A percentile compares a stretch with the other conserved stretches of the same genome.
phyloP scores from a whole-genome alignment of 768 basidiomycete species.

The Termitomyces sp. region DNA sequence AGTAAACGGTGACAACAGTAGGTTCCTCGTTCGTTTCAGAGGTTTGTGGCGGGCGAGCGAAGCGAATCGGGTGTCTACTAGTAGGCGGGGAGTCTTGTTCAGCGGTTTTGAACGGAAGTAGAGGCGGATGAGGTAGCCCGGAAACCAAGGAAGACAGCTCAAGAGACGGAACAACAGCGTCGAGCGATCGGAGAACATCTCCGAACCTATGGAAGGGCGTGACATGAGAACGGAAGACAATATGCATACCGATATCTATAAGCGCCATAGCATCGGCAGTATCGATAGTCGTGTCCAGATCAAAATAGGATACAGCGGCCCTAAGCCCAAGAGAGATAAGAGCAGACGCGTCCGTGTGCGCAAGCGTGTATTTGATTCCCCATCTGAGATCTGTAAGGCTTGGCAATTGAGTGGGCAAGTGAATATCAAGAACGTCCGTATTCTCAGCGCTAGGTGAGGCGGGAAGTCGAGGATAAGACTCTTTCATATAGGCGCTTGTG shows the following conservation, averaged over 20 bases:
- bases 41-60: neutral
- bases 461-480: neutral
- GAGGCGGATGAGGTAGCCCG: neutral
- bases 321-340: slow-evolving; percentile 3
- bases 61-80: neutral
- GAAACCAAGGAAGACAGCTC: slow-evolving; percentile 2
- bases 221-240: neutral
- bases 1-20: neutral
- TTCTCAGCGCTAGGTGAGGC: neutral
- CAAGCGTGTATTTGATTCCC: slow-evolving; percentile 3
- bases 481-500: neutral
- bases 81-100: neutral
- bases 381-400: slow-evolving; percentile 1
- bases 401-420: neutral
- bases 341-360: slow-evolving; percentile 6
- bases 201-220: slow-evolving; percentile 5
- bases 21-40: neutral
- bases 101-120: neutral
- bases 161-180: slow-evolving; percentile 2
- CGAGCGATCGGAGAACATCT: slow-evolving; percentile 7
- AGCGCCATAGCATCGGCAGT: neutral
- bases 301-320: neutral
- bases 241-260: neutral
- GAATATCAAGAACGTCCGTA: neutral
- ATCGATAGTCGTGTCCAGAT: neutral